A percentile compares a stretch with the other conserved stretches of the same genome.
Conservation (phyloP, 306 rosid genomes). For the Fagus crenata region DNA sequence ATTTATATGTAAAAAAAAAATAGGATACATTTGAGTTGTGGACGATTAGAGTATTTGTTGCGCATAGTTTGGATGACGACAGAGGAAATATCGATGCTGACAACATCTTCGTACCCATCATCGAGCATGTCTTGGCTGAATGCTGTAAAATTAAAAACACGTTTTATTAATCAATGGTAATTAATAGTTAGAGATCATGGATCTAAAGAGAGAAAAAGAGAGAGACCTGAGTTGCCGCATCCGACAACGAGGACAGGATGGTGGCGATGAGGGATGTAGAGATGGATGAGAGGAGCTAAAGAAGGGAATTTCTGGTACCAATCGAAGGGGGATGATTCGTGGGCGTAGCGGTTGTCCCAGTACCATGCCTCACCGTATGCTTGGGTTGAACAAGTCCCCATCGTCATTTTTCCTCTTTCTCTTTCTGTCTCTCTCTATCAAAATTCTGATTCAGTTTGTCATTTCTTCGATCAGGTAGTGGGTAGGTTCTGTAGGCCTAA, state of each 20-base stretch:
- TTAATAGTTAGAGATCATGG: not conserved
- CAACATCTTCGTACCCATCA: slow-evolving; percentile 72
- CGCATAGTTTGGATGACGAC: slow-evolving; percentile 78
- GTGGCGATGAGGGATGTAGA: slow-evolving; percentile 43
- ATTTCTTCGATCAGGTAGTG: too few species aligned
- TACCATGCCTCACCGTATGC: slow-evolving; percentile 88
- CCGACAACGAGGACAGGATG: slow-evolving; percentile 66
- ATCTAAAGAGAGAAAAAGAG: not conserved
- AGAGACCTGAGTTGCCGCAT: slow-evolving; percentile 74
- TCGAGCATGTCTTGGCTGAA: slow-evolving; percentile 77
- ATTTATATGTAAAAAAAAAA: not conserved
- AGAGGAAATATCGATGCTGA: slow-evolving; percentile 73
- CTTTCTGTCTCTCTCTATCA: too few species aligned
- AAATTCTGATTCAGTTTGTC: too few species aligned
- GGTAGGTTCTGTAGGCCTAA: too few species aligned
- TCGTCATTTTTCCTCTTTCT: slow-evolving; percentile 13
- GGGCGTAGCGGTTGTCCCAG: slow-evolving; percentile 81
- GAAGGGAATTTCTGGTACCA: slow-evolving; percentile 85
- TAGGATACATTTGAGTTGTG: slow-evolving; percentile 61
- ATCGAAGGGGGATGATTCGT: slow-evolving; percentile 69
- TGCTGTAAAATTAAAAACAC: slow-evolving; percentile 35
- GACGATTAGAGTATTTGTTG: slow-evolving; percentile 46
- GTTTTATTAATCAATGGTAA: not conserved
- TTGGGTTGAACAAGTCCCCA: slow-evolving; percentile 46
- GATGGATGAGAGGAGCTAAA: slow-evolving; percentile 65